Evolutionary conservation across 805 yeast genomes (phyloP).

Genomic region (Kazachstania martiniae): DNA sequence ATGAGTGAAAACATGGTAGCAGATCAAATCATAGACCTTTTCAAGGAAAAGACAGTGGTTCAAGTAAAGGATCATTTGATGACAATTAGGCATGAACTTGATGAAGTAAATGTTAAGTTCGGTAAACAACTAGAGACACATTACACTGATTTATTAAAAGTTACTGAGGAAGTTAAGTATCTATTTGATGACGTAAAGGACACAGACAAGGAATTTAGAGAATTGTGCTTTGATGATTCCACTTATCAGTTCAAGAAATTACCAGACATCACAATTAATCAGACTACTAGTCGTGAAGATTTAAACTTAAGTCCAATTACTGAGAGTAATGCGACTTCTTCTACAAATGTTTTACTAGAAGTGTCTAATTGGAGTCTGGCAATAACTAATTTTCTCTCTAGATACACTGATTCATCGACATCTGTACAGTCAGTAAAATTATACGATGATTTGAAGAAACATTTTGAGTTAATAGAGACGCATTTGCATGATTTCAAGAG

Average conservation of each 20-base stretch:
- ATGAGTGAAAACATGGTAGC: too few relatives aligned
- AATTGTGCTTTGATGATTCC: constrained; percentile 25
- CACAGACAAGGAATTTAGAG: constrained; percentile 17
- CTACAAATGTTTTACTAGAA: constrained; percentile 5
- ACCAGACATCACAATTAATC: constrained; percentile 7
- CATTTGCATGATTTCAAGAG: neutral
- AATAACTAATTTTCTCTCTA: constrained; percentile 11
- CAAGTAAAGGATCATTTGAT: constrained; percentile 9
- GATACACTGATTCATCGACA: constrained; percentile 11
- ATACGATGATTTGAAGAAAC: constrained; percentile 11
- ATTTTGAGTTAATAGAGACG: constrained; percentile 6
- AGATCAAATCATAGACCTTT: constrained; percentile 7
- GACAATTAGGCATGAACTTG: constrained; percentile 2
- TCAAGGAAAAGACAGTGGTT: constrained; percentile 8
- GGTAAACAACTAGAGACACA: constrained; percentile 12
- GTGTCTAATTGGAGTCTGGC: constrained; percentile 21
- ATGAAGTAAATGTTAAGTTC: constrained; percentile 11
- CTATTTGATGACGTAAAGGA: constrained; percentile 10
- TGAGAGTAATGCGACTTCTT: neutral
- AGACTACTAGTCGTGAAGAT: neutral
- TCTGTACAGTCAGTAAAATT: constrained; percentile 4
- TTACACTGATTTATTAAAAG: constrained; percentile 18
- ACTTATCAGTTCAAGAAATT: constrained; percentile 13
- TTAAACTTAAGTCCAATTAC: too few relatives aligned
- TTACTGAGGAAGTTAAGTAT: constrained; percentile 14